Base-by-base conservation (phyloP, 495 filamentous ascomycete genomes). In the Terfezia claveryi region DNA sequence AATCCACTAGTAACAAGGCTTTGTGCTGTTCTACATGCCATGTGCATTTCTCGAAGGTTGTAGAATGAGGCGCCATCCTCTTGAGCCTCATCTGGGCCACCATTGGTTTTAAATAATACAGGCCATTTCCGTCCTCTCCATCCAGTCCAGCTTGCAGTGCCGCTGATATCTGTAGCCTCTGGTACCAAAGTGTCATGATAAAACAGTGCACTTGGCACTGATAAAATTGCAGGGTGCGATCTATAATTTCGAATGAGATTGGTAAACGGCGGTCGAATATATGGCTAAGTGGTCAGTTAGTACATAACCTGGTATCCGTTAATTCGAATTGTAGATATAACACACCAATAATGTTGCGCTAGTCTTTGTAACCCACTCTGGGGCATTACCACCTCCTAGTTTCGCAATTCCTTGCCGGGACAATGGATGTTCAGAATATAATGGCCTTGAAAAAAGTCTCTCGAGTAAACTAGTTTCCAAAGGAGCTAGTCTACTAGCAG, bases 181-280 rank as follows among this genome's bases (percentile, higher is more conserved):
- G 74, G 68, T 10, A 73, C 66, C 2, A 79, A 66, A 0, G 74
- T 78, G 57, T 78, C 70, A 57, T 67, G 50, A 59, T 79, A 79
- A 61, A 76, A 78, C 12, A 77, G 66, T 0, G 65, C 56, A 8
- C 70, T 74, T 7, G 75, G 74, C 14, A 75, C 66, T 1, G 74
- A 71, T 20, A 79, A 62, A 57, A 79, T 77, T 49, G 76, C 69
- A 4, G 74, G 71, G 57, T 79, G 76, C 17, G 74, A 76, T 50
- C 76, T 71, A 60, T 78, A 78, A 59, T 79, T 79, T n/a, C 72
- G 66, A n/a, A 72, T 69, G 0, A 79, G 67, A 51, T 76, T 76
- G 37, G 71, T 64, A 56, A 78, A 78, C 2, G 74, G 65, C 32
- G 75, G 72, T 7, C 69, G 69, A 12, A 69, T 56, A 50, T 71